These are phyloP conservation scores for Aspergillus jensenii DNA, from an alignment of 2,329 filamentous ascomycete genomes.

Conservation along the genomic window DNA sequence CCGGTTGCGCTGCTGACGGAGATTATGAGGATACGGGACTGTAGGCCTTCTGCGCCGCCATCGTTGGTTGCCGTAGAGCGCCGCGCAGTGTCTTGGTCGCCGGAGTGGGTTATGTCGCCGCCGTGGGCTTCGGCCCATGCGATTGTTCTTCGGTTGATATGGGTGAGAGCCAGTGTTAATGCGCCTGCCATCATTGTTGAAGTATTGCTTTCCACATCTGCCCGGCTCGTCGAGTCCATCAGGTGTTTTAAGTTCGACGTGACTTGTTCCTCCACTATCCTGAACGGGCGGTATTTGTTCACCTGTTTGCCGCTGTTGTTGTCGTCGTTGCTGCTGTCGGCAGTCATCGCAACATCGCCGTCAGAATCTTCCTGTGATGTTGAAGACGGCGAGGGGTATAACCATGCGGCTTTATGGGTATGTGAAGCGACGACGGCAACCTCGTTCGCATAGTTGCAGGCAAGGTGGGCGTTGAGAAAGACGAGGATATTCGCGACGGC, in stretches of 20 bases:
- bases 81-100: slow-evolving; percentile 25
- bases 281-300: slow-evolving; percentile 94
- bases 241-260: slow-evolving; percentile 72
- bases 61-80: slow-evolving; percentile 13
- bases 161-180: slow-evolving; percentile 80
- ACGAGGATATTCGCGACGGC: slow-evolving; percentile 87
- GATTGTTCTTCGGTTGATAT: slow-evolving; percentile 81
- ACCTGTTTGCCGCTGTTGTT: slow-evolving; percentile 46
- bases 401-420: slow-evolving; percentile 79
- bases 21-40: slow-evolving; percentile 82
- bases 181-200: slow-evolving; percentile 90
- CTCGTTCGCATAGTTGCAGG: slow-evolving; percentile 89
- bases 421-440: slow-evolving; percentile 91
- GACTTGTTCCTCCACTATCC: slow-evolving; percentile 79
- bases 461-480: slow-evolving; percentile 95
- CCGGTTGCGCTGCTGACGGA: slow-evolving; percentile 89
- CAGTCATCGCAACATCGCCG: slow-evolving; percentile 61
- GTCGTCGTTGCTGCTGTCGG: slow-evolving; percentile 33
- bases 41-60: slow-evolving; percentile 50
- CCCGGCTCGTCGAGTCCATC: slow-evolving; percentile 64
- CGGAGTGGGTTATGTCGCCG: slow-evolving; percentile 36
- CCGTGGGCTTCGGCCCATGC: slow-evolving; percentile 61
- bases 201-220: slow-evolving; percentile 60
- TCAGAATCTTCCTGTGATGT: slow-evolving; percentile 29
- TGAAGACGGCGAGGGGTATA: slow-evolving; percentile 66